Conservation (phyloP, 1,139 yeast species). For the Geotrichum cucujoidarum region DNA sequence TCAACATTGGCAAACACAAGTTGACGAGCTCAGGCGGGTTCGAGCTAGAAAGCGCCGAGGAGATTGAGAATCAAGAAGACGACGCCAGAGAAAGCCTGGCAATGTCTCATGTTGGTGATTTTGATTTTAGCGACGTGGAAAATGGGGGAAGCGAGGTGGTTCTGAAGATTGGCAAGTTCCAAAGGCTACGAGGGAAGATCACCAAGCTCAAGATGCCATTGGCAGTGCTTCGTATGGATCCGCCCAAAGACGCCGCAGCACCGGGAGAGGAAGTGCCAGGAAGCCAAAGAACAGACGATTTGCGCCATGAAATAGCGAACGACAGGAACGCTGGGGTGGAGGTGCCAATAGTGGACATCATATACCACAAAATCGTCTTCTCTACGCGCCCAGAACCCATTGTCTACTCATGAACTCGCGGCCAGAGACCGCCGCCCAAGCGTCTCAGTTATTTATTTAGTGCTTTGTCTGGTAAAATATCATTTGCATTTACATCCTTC, state of each 20-base stretch:
- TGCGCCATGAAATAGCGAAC: conserved; percentile 11
- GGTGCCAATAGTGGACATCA: conserved; percentile 31
- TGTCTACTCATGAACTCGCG: conserved; percentile 17
- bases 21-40: conserved; percentile 20
- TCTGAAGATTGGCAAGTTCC: conserved; percentile 35
- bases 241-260: conserved; percentile 12
- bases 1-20: conserved; percentile 30
- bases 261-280: conserved; percentile 16
- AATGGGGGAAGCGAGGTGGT: conserved; percentile 27
- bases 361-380: conserved; percentile 35
- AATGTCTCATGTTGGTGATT: conserved; percentile 23
- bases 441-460: too few relatives aligned
- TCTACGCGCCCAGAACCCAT: conserved; percentile 36
- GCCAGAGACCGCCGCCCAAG: too few relatives aligned
- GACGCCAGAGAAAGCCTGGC: conserved; percentile 1
- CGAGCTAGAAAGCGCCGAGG: conserved; percentile 9
- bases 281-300: conserved; percentile 8
- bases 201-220: conserved; percentile 35
- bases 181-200: conserved; percentile 35
- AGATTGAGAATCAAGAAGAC: conserved; percentile 3
- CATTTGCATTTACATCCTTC: background rate
- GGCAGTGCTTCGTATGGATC: conserved; percentile 31
- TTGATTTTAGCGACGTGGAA: conserved; percentile 27
- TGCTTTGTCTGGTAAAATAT: too few relatives aligned
- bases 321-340: conserved; percentile 21